These are phyloP conservation scores for Mycena vulgaris DNA, from an alignment of 768 basidiomycete species.

Conservation along the genomic window DNA sequence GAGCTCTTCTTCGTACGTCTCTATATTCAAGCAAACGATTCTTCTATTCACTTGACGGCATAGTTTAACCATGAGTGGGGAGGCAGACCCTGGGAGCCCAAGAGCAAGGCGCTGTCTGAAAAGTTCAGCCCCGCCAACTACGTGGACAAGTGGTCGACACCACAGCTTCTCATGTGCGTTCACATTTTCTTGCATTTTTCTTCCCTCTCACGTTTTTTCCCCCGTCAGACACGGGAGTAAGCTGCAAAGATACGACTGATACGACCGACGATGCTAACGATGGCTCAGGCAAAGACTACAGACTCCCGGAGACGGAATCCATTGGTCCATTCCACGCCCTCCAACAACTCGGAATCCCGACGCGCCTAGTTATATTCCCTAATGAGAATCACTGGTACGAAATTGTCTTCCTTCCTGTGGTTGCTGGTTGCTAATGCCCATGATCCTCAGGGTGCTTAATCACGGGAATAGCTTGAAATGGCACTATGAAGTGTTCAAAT, in stretches of 20 bases:
- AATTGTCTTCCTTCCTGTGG: not conserved
- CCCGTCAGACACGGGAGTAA: constrained; percentile 79
- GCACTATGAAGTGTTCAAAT: constrained; percentile 95
- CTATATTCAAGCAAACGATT: not conserved
- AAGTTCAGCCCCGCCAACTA: constrained; percentile 87
- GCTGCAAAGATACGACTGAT: too few species aligned
- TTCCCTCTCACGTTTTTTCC: not conserved
- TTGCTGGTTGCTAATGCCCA: not conserved
- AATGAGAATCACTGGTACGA: constrained; percentile 89
- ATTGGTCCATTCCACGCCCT: constrained; percentile 89
- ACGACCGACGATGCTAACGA: too few species aligned
- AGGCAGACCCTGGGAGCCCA: constrained; percentile 82
- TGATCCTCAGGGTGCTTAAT: constrained; percentile 69
- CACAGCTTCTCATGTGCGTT: constrained; percentile 78
- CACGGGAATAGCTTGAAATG: constrained; percentile 92
- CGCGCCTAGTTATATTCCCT: constrained; percentile 87
- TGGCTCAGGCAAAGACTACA: too few species aligned
- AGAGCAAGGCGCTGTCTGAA: constrained; percentile 66
- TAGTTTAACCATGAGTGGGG: constrained; percentile 93
- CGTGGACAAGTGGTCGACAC: constrained; percentile 89
- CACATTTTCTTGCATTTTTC: too few species aligned
- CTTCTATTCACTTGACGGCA: not conserved
- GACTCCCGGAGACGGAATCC: constrained; percentile 88
- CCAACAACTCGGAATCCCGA: constrained; percentile 83
- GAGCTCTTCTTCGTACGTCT: constrained; percentile 89